A percentile compares a stretch with the other conserved stretches of the same genome.
phyloP scores from a whole-genome alignment of 2,329 filamentous ascomycete species.

The Colletotrichum endophyticum region DNA sequence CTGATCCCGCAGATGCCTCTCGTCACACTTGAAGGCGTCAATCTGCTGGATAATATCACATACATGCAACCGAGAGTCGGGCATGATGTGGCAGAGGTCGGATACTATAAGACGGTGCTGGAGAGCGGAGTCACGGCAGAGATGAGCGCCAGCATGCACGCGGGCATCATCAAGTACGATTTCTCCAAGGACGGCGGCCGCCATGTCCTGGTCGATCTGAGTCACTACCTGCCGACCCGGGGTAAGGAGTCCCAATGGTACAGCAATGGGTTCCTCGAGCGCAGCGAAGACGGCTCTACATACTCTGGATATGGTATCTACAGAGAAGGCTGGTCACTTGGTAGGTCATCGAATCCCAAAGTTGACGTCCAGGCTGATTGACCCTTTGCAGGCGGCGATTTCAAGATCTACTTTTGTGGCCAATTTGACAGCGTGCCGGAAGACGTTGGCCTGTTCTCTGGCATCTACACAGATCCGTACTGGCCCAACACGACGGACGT shows the following conservation, averaged over 20 bases:
- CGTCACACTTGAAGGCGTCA: conserved; percentile 41
- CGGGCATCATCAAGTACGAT: conserved; percentile 56
- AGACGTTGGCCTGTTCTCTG: conserved; percentile 40
- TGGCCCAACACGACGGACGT: conserved; percentile 34
- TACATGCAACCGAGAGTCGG: conserved; percentile 47
- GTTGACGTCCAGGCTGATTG: neutral
- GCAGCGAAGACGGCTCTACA: conserved; percentile 38
- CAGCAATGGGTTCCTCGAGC: conserved; percentile 42
- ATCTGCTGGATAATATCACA: conserved; percentile 51
- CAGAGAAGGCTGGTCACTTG: conserved; percentile 46
- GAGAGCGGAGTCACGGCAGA: conserved; percentile 53
- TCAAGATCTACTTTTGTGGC: conserved; percentile 48
- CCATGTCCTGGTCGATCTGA: conserved; percentile 50
- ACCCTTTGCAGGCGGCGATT: conserved; percentile 35
- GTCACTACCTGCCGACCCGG: conserved; percentile 50
- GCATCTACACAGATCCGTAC: conserved; percentile 50
- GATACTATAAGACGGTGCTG: conserved; percentile 57
- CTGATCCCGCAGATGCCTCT: conserved; percentile 56
- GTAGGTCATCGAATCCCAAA: neutral
- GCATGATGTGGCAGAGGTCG: conserved; percentile 51
- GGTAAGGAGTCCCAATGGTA: conserved; percentile 45
- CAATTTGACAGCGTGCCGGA: conserved; percentile 41
- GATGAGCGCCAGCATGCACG: conserved; percentile 52
- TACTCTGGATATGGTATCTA: conserved; percentile 54
- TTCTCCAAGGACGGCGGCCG: conserved; percentile 46